Evolutionary conservation across 148 eudicot genomes (phyloP).

Genomic region (Vaccinium corymbosum): DNA sequence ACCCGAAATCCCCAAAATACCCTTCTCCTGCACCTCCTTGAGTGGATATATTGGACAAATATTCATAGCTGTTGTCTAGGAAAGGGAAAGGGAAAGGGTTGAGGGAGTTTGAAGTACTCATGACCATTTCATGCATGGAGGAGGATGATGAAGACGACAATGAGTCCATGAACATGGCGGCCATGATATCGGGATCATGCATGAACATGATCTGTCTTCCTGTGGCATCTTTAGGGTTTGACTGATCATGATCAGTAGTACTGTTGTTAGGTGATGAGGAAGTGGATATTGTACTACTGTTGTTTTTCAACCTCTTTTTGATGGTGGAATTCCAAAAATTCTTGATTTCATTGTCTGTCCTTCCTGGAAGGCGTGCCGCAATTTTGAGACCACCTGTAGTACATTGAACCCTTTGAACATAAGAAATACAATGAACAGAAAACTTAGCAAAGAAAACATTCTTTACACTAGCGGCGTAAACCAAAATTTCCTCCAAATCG

Average conservation of each 20-base stretch:
- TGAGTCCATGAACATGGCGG: conserved; percentile 31
- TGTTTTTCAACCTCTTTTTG: conserved; percentile 53
- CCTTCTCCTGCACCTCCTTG: conserved; percentile 22
- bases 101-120: conserved; percentile 9
- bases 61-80: conserved; percentile 17
- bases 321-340: conserved; percentile 71
- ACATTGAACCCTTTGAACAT: too few species aligned
- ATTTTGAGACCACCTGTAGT: conserved; percentile 72
- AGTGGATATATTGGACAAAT: not conserved
- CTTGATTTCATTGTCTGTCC: conserved; percentile 78
- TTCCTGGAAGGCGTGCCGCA: conserved; percentile 70
- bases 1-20: conserved; percentile 22
- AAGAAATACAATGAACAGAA: not conserved
- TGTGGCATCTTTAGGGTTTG: conserved; percentile 22
- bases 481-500: too few species aligned
- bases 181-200: conserved; percentile 28
- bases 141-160: conserved; percentile 23
- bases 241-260: conserved; percentile 1
- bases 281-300: not conserved
- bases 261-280: conserved; percentile 26
- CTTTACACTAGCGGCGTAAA: too few species aligned
- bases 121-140: conserved; percentile 24
- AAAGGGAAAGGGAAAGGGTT: conserved; percentile 30
- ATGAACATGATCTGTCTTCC: conserved; percentile 18
- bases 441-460: too few species aligned